Evolutionary conservation across 495 filamentous ascomycete species (phyloP), one percentile per base, ranked within the genome.

Genomic region (Neurospora tetraspora): DNA sequence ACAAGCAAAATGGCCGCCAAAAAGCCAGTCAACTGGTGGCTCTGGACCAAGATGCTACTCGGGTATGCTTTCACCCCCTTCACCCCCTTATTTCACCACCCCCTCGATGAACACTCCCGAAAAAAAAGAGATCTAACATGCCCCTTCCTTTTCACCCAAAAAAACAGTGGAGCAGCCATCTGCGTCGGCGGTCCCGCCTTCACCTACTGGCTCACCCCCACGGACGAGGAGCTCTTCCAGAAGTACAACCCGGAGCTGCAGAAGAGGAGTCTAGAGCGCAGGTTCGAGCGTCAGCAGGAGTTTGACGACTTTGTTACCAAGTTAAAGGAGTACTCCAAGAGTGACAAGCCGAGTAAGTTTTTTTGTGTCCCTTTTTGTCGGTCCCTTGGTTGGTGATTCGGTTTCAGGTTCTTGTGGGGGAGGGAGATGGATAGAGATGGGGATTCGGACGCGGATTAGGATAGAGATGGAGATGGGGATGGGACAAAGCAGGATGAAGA

Each of bases 221-320:
- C 93, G 8, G 93, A 97, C 75, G 96, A 97, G 80, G 94, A 98
- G 82, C 85, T 98, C 10, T 93, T 97, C 84, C 78, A 94, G 86
- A 89, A 86, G 81, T 98, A 97, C 84, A 98, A 94, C 80, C 94
- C 95, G 1, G 96, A 98, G 16, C 88, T 98, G 5, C 93, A 95
- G 79, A 92, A 92, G 80, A 88, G 91, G 75, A 93, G 91, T 70
- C 82, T 94, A 2, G 93, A 93, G 77, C 86, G 91, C 70, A 88
- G 94, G 38, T 84, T 90, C 65, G 87, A 89, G 75, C 87, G 86
- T 71, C 88, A 93, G 75, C 86, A 96, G 82, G 94, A 97, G 31
- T 95, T 97, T 78, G 91, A 96, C 76, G 88, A 94, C 71, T 98
- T 96, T 77, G 90, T 98, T 39, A 85, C 73, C 36, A 90, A 89